Percentiles rank a stretch among this genome's conserved stretches.
phyloP scores from a whole-genome alignment of 2,329 filamentous ascomycete genomes.

The Aspergillus ochraceoroseus region DNA sequence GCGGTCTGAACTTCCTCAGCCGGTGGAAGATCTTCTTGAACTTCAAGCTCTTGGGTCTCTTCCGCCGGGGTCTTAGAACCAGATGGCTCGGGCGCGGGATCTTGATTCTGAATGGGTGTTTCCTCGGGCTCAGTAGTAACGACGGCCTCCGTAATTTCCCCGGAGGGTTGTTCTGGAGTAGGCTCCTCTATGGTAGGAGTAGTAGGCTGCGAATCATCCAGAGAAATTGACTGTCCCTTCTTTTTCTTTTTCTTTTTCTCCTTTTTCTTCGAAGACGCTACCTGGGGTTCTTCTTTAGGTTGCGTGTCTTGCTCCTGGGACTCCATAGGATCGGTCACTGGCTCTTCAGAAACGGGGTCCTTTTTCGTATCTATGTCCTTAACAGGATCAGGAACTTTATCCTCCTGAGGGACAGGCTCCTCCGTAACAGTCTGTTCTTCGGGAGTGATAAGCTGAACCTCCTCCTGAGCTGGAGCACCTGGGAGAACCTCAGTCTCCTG shows the following conservation, averaged over 20 bases:
- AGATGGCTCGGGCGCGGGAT: neutral
- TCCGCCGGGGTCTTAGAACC: neutral
- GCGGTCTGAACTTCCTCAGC: constrained; percentile 16
- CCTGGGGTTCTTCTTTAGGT: constrained; percentile 11
- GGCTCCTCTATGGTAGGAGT: neutral
- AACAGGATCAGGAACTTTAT: neutral
- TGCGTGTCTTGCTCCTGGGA: constrained; percentile 2
- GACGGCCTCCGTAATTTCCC: neutral
- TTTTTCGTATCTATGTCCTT: constrained; percentile 3
- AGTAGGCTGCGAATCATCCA: constrained; percentile 5
- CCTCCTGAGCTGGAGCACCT: neutral
- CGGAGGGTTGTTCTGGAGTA: neutral
- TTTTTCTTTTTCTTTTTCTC: constrained; percentile 39
- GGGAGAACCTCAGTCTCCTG: constrained; percentile 1
- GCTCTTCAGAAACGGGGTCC: neutral
- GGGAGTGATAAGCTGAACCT: neutral
- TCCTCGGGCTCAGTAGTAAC: constrained; percentile 1
- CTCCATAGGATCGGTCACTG: neutral
- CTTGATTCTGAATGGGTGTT: neutral
- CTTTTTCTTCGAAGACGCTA: constrained; percentile 31
- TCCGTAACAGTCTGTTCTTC: neutral
- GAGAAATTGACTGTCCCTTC: constrained; percentile 16
- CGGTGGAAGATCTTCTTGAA: constrained; percentile 1
- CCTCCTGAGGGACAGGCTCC: neutral
- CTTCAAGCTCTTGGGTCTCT: constrained; percentile 6